These are phyloP conservation scores for Trypanosoma theileri DNA, from an alignment of 208 protist genomes.

Conservation along the genomic window DNA sequence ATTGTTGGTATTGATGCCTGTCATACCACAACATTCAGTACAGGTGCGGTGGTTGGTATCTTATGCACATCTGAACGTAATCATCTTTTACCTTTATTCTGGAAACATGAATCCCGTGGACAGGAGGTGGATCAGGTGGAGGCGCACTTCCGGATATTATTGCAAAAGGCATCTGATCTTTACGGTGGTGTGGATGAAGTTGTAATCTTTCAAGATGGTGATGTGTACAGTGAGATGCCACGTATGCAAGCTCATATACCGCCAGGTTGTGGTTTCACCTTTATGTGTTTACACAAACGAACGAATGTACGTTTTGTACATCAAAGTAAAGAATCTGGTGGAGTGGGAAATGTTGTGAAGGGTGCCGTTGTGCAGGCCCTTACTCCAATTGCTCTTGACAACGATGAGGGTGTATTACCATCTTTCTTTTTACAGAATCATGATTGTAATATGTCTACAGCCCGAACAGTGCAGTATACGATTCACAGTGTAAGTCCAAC, in stretches of 20 bases:
- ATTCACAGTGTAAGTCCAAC: constrained; percentile 74
- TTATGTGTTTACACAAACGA: constrained; percentile 90
- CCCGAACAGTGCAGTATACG: constrained; percentile 82
- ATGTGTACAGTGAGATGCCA: constrained; percentile 76
- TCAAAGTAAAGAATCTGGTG: background rate
- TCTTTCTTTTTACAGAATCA: constrained; percentile 90
- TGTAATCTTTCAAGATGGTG: constrained; percentile 86
- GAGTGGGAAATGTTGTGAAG: constrained; percentile 71
- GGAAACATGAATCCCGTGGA: constrained; percentile 71
- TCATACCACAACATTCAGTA: constrained; percentile 73
- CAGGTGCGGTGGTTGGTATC: constrained; percentile 73
- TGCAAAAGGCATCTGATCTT: constrained; percentile 34
- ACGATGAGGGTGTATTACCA: constrained; percentile 30
- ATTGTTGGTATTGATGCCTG: constrained; percentile 84
- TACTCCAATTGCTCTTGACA: constrained; percentile 48
- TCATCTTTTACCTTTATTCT: constrained; percentile 74
- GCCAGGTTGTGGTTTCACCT: constrained; percentile 74
- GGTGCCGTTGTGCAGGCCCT: constrained; percentile 69
- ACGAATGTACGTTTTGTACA: constrained; percentile 88
- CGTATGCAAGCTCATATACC: constrained; percentile 61
- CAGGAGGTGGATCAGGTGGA: constrained; percentile 57
- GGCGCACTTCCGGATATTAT: constrained; percentile 51
- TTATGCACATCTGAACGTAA: constrained; percentile 53
- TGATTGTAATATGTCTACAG: constrained; percentile 84
- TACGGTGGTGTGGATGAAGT: constrained; percentile 85